A percentile compares a stretch with the other conserved stretches of the same genome.
phyloP scores from a whole-genome alignment of 331 rosid species.

The Rhamnella rubrinervis region DNA sequence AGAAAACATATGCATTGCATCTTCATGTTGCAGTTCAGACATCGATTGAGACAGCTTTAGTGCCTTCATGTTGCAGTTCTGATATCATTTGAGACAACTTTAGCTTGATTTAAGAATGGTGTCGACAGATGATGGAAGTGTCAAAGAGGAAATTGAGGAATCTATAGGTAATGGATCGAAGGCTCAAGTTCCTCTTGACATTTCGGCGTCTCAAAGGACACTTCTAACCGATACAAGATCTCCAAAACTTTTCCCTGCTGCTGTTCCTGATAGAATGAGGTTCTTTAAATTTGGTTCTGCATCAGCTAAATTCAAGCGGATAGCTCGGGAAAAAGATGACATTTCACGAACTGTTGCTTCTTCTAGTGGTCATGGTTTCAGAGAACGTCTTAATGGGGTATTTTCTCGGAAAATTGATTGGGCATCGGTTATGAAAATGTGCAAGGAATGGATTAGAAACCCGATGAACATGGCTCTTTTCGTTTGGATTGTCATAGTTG shows the following conservation, averaged over 20 bases:
- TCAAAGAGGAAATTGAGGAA: conserved; percentile 52
- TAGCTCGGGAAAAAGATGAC: conserved; percentile 59
- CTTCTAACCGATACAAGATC: conserved; percentile 40
- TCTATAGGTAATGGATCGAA: conserved; percentile 37
- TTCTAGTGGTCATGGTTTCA: conserved; percentile 43
- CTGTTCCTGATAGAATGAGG: conserved; percentile 37
- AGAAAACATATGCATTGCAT: background rate
- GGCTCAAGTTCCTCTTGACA: conserved; percentile 37
- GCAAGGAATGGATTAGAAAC: conserved; percentile 65
- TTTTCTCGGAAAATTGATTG: conserved; percentile 63
- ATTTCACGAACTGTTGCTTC: conserved; percentile 57
- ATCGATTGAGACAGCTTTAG: background rate
- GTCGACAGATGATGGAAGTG: conserved; percentile 42
- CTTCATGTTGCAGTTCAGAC: background rate
- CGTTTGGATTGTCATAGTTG: conserved; percentile 63
- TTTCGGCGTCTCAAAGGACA: conserved; percentile 40
- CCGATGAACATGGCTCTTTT: conserved; percentile 92
- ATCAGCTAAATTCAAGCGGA: conserved; percentile 56
- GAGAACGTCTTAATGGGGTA: conserved; percentile 47
- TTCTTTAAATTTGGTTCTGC: conserved; percentile 72
- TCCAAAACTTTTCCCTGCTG: conserved; percentile 30
- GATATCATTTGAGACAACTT: conserved; percentile 22
- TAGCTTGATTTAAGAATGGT: conserved; percentile 41
- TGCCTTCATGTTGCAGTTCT: conserved; percentile 16
- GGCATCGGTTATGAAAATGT: conserved; percentile 53